Evolutionary conservation across 192 early-diverging fungal genomes (phyloP).

Genomic region (Backusella parvicylindrica): DNA sequence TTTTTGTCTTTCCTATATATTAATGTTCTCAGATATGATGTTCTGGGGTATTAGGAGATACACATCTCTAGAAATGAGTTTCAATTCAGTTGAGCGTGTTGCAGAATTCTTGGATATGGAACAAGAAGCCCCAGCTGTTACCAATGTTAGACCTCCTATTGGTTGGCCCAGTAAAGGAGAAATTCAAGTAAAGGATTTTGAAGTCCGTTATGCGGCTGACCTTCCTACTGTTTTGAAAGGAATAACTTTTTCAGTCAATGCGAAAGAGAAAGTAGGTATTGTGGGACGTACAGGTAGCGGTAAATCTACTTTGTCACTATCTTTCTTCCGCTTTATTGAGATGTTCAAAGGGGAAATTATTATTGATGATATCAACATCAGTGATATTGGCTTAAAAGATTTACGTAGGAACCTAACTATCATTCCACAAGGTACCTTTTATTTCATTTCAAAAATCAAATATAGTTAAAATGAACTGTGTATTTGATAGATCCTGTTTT

Average conservation of each 20-base stretch:
- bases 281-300: constrained; percentile 88
- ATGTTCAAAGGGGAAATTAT: constrained; percentile 62
- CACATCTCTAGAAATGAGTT: constrained; percentile 74
- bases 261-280: constrained; percentile 82
- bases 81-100: constrained; percentile 86
- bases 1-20: constrained; percentile 75
- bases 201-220: constrained; percentile 75
- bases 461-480: constrained; percentile 20
- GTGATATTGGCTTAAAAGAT: constrained; percentile 67
- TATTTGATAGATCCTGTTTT: constrained; percentile 55
- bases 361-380: constrained; percentile 80
- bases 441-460: background rate
- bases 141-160: constrained; percentile 48
- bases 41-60: constrained; percentile 61
- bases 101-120: constrained; percentile 78
- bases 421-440: constrained; percentile 70
- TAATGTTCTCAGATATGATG: constrained; percentile 60
- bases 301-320: constrained; percentile 75
- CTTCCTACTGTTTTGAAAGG: constrained; percentile 68
- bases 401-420: constrained; percentile 69
- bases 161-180: constrained; percentile 71
- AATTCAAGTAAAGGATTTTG: constrained; percentile 69
- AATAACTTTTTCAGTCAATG: constrained; percentile 61
- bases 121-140: constrained; percentile 70
- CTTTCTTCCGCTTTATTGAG: constrained; percentile 81